Evolutionary conservation across 257 asterid species (phyloP), one percentile per base, ranked within the genome.

Genomic region (Orobanche coerulescens): DNA sequence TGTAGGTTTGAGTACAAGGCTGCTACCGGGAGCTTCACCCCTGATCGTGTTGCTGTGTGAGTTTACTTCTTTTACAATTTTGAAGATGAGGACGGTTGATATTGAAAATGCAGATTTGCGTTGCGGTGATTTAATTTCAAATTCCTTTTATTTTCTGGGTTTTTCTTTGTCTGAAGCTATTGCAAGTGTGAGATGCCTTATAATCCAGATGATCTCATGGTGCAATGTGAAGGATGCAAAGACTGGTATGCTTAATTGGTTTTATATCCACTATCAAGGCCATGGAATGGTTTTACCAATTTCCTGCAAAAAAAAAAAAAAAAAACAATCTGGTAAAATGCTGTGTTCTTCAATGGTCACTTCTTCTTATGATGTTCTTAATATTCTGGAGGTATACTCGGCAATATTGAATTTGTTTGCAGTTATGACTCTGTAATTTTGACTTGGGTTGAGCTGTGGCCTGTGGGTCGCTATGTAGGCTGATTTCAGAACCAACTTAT

Each of bases 31-130:
- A 92, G 94, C 55, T 88, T 88, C 76, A 83, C 82, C 60, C 96
- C 96, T 13, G 95, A 88, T 62, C 95, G 95, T 55, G 90, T 88
- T 72, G 94, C 95, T 67, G 96, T 88, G 96, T 88, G 72, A 83
- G 96, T 78, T 56, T 47, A 50, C 28, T 9, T 57, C 40, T 18
- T 47, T 47, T 18, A 7, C 7, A 44, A 15, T 1, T 44, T 44
- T 16, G 23, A 44, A 18, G 28, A 8, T 47, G 10, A 7, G 36
- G 44, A 2, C 14, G 0, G 3, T 8, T 37, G 44, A 37, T 37
- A 12, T 9, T 37, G 44, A 37, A 5, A 37, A 8, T 0, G 4
- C 44, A 37, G 14, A 37, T 12, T 37, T 7, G 44, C 7, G 6
- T 1, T 47, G n/a, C 9, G 8, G 11, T 20, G 18, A 23, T 19